phyloP scores from a whole-genome alignment of 352 stramenopile species.

The Pythium rishiriense region DNA sequence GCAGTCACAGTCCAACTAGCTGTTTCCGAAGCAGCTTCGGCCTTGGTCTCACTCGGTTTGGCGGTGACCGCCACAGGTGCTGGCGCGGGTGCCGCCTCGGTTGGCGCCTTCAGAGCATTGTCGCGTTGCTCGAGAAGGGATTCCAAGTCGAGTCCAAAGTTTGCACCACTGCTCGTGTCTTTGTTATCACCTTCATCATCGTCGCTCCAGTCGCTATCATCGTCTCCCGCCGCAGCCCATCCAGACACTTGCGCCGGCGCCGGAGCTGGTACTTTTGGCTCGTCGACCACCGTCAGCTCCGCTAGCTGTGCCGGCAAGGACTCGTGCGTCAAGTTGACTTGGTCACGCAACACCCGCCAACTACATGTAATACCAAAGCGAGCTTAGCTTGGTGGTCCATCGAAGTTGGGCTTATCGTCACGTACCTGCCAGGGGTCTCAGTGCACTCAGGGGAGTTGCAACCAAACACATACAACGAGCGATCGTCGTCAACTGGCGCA shows the following conservation, averaged over 20 bases:
- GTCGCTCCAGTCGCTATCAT: slow-evolving; percentile 79
- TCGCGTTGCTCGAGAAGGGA: slow-evolving; percentile 67
- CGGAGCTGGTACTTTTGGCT: neutral
- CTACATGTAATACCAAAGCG: slow-evolving; percentile 20
- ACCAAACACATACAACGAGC: slow-evolving; percentile 83
- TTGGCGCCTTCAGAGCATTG: slow-evolving; percentile 47
- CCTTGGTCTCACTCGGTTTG: slow-evolving; percentile 5
- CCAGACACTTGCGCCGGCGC: slow-evolving; percentile 9
- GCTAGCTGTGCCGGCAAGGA: neutral
- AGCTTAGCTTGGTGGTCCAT: neutral
- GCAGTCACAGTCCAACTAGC: neutral
- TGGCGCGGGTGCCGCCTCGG: slow-evolving; percentile 3
- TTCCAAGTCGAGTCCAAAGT: slow-evolving; percentile 54
- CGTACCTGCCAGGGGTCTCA: slow-evolving; percentile 48
- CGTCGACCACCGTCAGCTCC: neutral
- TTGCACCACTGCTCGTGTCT: slow-evolving; percentile 2
- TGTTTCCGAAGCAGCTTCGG: slow-evolving; percentile 6
- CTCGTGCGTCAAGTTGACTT: slow-evolving; percentile 30
- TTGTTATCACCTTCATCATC: slow-evolving; percentile 41
- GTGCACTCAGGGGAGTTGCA: slow-evolving; percentile 82
- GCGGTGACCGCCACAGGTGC: neutral
- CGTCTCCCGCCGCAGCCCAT: slow-evolving; percentile 31
- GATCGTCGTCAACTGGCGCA: slow-evolving; percentile 65
- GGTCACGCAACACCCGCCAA: slow-evolving; percentile 75
- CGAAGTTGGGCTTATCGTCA: neutral